Conservation (phyloP, 2,329 filamentous ascomycete species). For the Magnaporthiopsis rhizophila region DNA sequence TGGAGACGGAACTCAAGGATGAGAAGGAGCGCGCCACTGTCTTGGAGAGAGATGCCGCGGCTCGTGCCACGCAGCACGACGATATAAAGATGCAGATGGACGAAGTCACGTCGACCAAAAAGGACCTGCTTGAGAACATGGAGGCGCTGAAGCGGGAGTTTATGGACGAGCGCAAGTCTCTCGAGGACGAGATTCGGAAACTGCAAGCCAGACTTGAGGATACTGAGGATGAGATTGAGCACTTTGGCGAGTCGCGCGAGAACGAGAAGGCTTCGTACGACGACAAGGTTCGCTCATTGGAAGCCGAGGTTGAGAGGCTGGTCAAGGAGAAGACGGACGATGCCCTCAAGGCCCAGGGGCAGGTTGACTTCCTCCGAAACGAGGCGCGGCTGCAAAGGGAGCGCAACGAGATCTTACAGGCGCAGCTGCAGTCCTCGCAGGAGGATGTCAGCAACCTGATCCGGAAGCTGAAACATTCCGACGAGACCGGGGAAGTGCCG, state of each 20-base stretch:
- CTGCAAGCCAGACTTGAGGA: slow-evolving; percentile 77
- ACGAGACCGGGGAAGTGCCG: slow-evolving; percentile 45
- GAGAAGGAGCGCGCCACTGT: slow-evolving; percentile 62
- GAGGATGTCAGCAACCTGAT: slow-evolving; percentile 45
- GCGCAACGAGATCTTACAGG: slow-evolving; percentile 49
- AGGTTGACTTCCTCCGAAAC: slow-evolving; percentile 54
- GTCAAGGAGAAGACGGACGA: slow-evolving; percentile 51
- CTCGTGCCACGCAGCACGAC: slow-evolving; percentile 47
- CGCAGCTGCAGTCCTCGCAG: slow-evolving; percentile 44
- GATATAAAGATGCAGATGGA: slow-evolving; percentile 64
- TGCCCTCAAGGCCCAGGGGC: slow-evolving; percentile 48
- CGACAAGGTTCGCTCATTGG: slow-evolving; percentile 57
- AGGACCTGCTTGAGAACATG: slow-evolving; percentile 89
- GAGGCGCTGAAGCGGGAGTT: slow-evolving; percentile 88
- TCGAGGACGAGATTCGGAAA: slow-evolving; percentile 72
- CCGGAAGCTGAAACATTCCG: slow-evolving; percentile 40
- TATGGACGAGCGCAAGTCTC: slow-evolving; percentile 69
- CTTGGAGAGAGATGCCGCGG: slow-evolving; percentile 62
- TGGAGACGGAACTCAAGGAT: slow-evolving; percentile 70
- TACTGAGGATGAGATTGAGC: slow-evolving; percentile 84
- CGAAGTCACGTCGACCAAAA: slow-evolving; percentile 86
- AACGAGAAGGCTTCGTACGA: slow-evolving; percentile 68
- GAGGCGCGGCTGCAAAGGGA: slow-evolving; percentile 53
- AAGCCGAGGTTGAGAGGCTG: slow-evolving; percentile 61
- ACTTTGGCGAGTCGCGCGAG: slow-evolving; percentile 73